phyloP scores from a whole-genome alignment of 768 basidiomycete species.

The Suillus subalutaceus region DNA sequence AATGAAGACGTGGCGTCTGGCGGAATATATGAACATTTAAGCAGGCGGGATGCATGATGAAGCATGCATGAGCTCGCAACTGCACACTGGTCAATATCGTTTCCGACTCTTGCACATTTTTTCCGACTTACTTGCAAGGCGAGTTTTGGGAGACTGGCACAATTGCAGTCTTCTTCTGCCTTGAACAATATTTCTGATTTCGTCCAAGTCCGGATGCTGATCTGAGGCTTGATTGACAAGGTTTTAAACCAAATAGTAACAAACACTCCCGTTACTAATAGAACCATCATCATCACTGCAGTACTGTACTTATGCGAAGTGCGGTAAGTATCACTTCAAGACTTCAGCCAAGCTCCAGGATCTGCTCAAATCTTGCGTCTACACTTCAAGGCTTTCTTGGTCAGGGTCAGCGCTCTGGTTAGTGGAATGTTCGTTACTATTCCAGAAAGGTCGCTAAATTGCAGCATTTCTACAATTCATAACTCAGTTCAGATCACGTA shows the following conservation, averaged over 20 bases:
- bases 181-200: conserved; percentile 4
- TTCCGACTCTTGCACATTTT: background rate
- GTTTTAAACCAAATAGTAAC: conserved; percentile 1
- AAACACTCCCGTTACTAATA: background rate
- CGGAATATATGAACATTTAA: conserved; percentile 15
- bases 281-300: background rate
- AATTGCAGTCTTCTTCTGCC: conserved; percentile 7
- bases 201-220: background rate
- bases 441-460: background rate
- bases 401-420: background rate
- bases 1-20: conserved; percentile 28
- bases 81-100: conserved; percentile 9
- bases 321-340: background rate
- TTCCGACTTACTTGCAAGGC: conserved; percentile 15
- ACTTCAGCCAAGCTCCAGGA: background rate
- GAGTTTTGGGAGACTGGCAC: conserved; percentile 3
- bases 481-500: background rate
- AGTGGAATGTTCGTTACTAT: conserved; percentile 1
- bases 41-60: conserved; percentile 39
- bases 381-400: background rate
- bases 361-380: background rate
- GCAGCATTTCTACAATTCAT: background rate
- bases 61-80: conserved; percentile 40
- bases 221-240: background rate
- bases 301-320: background rate